Conservation (phyloP, 75 land plant species). For the Ceratopteris richardii region DNA sequence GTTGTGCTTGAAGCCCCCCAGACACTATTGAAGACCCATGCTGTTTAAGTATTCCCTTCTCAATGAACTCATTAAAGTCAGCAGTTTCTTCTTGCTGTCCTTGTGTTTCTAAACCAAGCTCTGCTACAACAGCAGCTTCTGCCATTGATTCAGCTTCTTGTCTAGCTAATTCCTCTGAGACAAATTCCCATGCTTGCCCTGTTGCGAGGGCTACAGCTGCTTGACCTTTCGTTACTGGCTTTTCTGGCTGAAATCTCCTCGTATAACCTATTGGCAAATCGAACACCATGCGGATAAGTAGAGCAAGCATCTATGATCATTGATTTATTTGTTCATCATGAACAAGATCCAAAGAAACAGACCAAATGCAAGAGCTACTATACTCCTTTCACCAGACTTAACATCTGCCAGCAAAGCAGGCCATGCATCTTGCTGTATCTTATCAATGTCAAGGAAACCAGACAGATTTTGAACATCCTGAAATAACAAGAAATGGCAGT, state of each 20-base stretch:
- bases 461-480: conserved; percentile 51
- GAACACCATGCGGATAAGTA: too few species aligned
- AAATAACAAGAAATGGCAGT: background rate
- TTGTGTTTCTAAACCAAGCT: conserved; percentile 71
- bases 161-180: conserved; percentile 82
- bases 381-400: conserved; percentile 63
- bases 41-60: conserved; percentile 51
- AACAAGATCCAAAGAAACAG: background rate
- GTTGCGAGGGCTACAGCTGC: conserved; percentile 89
- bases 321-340: too few species aligned
- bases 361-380: conserved; percentile 82
- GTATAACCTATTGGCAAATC: conserved; percentile 40
- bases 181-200: conserved; percentile 80
- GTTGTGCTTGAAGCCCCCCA: conserved; percentile 52
- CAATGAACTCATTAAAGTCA: conserved; percentile 55
- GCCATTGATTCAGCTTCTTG: conserved; percentile 91
- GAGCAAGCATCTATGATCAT: too few species aligned
- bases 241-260: conserved; percentile 83
- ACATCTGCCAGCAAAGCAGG: conserved; percentile 81
- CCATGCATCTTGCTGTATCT: conserved; percentile 76
- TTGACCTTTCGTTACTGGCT: conserved; percentile 94
- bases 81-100: conserved; percentile 76
- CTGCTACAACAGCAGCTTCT: conserved; percentile 84
- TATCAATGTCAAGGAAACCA: conserved; percentile 89
- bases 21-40: conserved; percentile 49